Percentiles rank a stretch among this genome's conserved stretches.
These are phyloP conservation scores for Penicillium sp. DNA, from an alignment of 2,329 filamentous ascomycete genomes.

Conservation along the genomic window DNA sequence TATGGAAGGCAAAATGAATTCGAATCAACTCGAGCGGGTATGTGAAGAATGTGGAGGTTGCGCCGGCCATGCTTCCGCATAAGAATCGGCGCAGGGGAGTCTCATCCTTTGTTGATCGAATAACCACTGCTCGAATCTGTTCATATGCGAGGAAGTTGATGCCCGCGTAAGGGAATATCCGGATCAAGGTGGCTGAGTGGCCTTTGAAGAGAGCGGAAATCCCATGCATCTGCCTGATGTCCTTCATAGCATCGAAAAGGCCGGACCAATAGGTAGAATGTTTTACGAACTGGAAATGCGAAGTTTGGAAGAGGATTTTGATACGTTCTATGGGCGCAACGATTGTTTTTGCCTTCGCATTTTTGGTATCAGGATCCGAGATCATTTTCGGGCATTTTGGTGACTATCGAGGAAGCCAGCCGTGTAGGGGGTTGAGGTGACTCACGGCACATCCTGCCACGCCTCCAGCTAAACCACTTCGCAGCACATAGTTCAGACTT, in stretches of 20 bases:
- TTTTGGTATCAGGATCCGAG: neutral
- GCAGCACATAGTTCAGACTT: conserved; percentile 40
- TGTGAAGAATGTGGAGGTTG: conserved; percentile 91
- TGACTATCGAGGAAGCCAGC: neutral
- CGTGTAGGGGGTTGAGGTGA: too few relatives aligned
- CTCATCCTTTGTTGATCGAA: conserved; percentile 69
- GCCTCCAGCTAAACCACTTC: conserved; percentile 81
- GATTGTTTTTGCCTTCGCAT: conserved; percentile 4
- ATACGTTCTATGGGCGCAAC: conserved; percentile 5
- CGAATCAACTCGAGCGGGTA: conserved; percentile 92
- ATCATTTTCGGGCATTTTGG: too few relatives aligned
- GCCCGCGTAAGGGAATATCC: conserved; percentile 95
- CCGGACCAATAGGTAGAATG: conserved; percentile 88
- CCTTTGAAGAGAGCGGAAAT: conserved; percentile 69
- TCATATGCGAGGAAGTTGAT: conserved; percentile 99
- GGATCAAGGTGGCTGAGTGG: conserved; percentile 87
- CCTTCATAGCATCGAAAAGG: conserved; percentile 67
- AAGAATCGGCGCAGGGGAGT: conserved; percentile 68
- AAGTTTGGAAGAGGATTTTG: conserved; percentile 7
- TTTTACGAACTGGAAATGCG: conserved; percentile 48
- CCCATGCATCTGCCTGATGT: conserved; percentile 35
- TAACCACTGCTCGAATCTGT: conserved; percentile 79
- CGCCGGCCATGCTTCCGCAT: conserved; percentile 57
- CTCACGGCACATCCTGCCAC: conserved; percentile 85
- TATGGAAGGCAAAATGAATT: conserved; percentile 87